Conservation (phyloP, 352 stramenopile genomes). For the Detonula confervacea region DNA sequence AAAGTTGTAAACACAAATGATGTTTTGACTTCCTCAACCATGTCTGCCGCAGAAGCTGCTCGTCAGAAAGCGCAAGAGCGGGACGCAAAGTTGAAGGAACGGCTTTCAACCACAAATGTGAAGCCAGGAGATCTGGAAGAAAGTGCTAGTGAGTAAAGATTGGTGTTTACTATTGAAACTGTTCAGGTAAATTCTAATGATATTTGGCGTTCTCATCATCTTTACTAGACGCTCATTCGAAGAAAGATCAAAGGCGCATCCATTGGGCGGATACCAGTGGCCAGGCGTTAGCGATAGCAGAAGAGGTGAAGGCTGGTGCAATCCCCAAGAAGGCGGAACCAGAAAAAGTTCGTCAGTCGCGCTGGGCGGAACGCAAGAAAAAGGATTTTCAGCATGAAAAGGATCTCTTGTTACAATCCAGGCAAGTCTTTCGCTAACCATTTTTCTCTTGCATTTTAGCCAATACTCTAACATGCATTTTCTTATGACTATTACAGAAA, state of each 20-base stretch:
- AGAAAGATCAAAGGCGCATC: conserved; percentile 59
- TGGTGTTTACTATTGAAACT: conserved; percentile 4
- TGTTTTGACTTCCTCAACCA: conserved; percentile 11
- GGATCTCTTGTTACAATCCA: conserved; percentile 74
- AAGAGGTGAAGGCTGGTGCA: conserved; percentile 28
- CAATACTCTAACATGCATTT: conserved; percentile 6
- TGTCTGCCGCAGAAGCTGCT: conserved; percentile 21
- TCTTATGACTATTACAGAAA: conserved; percentile 54
- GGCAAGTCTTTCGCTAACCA: conserved; percentile 53
- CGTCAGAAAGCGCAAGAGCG: conserved; percentile 23
- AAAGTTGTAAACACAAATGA: conserved; percentile 58
- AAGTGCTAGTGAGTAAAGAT: conserved; percentile 5
- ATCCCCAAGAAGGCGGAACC: conserved; percentile 7
- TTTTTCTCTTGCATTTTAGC: background rate
- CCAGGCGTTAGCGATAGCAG: conserved; percentile 51
- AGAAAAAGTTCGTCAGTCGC: conserved; percentile 33
- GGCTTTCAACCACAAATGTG: conserved; percentile 4
- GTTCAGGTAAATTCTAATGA: conserved; percentile 13
- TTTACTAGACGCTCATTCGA: conserved; percentile 2
- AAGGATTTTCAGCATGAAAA: conserved; percentile 77
- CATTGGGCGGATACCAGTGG: conserved; percentile 80
- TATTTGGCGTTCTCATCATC: conserved; percentile 9
- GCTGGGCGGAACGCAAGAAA: conserved; percentile 71
- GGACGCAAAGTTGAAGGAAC: conserved; percentile 27
- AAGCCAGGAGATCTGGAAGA: conserved; percentile 26